Evolutionary conservation across 2,329 filamentous ascomycete species (phyloP).

Genomic region (Fusarium xylarioides): DNA sequence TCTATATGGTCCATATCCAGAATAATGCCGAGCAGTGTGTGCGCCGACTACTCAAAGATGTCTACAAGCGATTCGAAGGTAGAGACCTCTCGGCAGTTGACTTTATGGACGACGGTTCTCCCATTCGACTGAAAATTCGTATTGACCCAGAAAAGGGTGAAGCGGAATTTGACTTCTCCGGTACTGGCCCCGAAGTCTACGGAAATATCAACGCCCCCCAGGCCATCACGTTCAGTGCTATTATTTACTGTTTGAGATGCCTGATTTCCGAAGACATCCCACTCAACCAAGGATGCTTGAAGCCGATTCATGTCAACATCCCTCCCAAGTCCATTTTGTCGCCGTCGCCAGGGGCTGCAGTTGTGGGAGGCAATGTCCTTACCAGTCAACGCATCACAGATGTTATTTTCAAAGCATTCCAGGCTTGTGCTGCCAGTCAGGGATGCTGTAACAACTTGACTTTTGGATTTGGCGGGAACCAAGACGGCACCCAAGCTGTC

Average conservation of each 20-base stretch:
- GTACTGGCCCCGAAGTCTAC: constrained; percentile 82
- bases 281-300: constrained; percentile 83
- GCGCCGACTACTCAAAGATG: constrained; percentile 74
- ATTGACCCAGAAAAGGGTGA: constrained; percentile 80
- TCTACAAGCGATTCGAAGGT: constrained; percentile 75
- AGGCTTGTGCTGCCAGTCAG: constrained; percentile 80
- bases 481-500: constrained; percentile 49
- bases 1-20: constrained; percentile 86
- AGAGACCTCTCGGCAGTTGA: constrained; percentile 76
- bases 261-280: constrained; percentile 85
- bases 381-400: constrained; percentile 57
- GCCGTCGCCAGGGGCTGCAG: constrained; percentile 79
- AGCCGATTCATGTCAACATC: constrained; percentile 78
- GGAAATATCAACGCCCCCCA: constrained; percentile 84
- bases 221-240: constrained; percentile 85
- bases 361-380: constrained; percentile 82
- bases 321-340: constrained; percentile 77
- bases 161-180: constrained; percentile 81
- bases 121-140: constrained; percentile 76
- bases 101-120: constrained; percentile 86
- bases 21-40: constrained; percentile 81
- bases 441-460: constrained; percentile 87
- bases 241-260: constrained; percentile 85
- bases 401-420: constrained; percentile 72
- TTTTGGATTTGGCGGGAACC: constrained; percentile 73